These are phyloP conservation scores for Alloascoidea africana DNA, from an alignment of 805 yeast genomes.

Conservation along the genomic window DNA sequence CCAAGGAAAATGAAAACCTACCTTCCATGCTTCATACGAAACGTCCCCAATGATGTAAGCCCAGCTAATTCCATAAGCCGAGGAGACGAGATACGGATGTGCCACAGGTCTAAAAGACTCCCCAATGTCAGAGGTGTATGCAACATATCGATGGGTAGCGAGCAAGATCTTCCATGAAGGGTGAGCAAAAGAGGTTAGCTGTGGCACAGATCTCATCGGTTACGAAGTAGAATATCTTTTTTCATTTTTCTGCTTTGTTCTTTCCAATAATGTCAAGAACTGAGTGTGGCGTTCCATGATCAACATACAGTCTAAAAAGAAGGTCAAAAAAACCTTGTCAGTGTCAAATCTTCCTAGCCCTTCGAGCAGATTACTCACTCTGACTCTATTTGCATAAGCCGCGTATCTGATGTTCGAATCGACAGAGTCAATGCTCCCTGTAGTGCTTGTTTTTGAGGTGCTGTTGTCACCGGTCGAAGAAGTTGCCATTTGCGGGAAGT, in stretches of 20 bases:
- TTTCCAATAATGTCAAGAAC: background rate
- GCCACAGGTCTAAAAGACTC: conserved; percentile 79
- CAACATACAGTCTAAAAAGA: conserved; percentile 4
- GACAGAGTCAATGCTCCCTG: conserved; percentile 29
- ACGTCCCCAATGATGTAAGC: conserved; percentile 64
- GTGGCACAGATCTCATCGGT: too few species aligned
- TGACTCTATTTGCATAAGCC: conserved; percentile 62
- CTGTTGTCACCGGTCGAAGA: too few species aligned
- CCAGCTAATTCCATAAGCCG: conserved; percentile 69
- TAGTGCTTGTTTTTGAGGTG: too few species aligned
- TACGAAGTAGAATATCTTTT: background rate
- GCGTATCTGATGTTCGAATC: conserved; percentile 53
- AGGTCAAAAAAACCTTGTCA: background rate
- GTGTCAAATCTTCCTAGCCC: background rate
- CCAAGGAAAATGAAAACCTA: too few species aligned
- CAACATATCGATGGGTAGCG: conserved; percentile 72
- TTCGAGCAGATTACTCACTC: conserved; percentile 17
- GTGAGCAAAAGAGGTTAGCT: too few species aligned
- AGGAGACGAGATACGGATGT: conserved; percentile 44
- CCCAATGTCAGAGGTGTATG: conserved; percentile 78
- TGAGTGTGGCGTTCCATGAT: background rate
- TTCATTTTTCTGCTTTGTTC: background rate
- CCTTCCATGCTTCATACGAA: conserved; percentile 53
- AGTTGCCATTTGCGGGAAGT: too few species aligned
- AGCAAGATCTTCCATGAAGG: conserved; percentile 25